Conservation (phyloP, 495 filamentous ascomycete species). For the Penicillium alfredii region DNA sequence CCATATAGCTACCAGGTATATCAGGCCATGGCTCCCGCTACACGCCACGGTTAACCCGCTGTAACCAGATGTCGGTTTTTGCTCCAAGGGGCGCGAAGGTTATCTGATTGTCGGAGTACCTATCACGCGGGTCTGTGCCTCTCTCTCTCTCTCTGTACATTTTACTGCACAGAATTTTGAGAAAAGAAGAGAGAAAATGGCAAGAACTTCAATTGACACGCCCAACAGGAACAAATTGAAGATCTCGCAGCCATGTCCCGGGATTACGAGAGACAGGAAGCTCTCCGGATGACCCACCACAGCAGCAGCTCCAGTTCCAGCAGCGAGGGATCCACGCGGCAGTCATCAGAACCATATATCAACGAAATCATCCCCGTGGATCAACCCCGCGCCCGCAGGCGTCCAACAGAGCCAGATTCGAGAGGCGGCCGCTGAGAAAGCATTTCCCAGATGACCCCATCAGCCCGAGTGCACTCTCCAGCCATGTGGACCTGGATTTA, state of each 20-base stretch:
- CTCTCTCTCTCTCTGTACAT: neutral
- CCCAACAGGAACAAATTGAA: slow-evolving; percentile 46
- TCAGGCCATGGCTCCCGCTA: slow-evolving; percentile 3
- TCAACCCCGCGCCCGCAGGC: slow-evolving; percentile 29
- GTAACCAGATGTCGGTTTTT: slow-evolving; percentile 19
- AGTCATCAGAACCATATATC: slow-evolving; percentile 41
- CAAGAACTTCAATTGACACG: slow-evolving; percentile 4
- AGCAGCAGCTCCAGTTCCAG: slow-evolving; percentile 7
- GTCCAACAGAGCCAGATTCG: slow-evolving; percentile 24
- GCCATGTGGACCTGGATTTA: no score
- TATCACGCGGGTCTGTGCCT: slow-evolving; percentile 43
- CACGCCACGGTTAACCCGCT: slow-evolving; percentile 13
- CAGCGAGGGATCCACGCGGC: slow-evolving; percentile 13
- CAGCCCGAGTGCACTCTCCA: no score
- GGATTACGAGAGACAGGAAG: slow-evolving; percentile 49
- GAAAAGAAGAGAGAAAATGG: slow-evolving; percentile 1
- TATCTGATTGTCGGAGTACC: slow-evolving; percentile 48
- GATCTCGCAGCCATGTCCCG: slow-evolving; percentile 46
- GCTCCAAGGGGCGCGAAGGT: slow-evolving; percentile 44
- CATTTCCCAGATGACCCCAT: no score
- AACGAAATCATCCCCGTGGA: slow-evolving; percentile 44
- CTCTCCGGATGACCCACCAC: slow-evolving; percentile 41
- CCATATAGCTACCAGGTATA: slow-evolving; percentile 49
- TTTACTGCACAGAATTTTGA: no score
- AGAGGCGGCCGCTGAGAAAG: slow-evolving; percentile 24